Evolutionary conservation across 768 basidiomycete genomes (phyloP).

Genomic region (Trametes elegans): DNA sequence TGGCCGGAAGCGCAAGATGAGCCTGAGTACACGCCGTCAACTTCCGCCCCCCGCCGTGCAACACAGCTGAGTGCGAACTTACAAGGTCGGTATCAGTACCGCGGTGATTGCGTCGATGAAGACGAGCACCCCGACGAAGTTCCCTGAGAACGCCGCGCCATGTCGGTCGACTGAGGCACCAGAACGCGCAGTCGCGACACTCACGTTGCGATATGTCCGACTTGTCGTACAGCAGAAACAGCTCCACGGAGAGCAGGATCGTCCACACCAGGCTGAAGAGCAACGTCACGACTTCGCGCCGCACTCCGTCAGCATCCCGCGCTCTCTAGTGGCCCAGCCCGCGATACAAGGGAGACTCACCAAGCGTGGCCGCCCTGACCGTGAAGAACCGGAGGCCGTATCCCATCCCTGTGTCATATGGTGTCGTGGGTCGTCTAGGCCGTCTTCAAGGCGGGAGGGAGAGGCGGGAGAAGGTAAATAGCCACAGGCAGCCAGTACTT

Average conservation of each 20-base stretch:
- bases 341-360: conserved; percentile 19
- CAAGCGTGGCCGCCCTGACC: conserved; percentile 25
- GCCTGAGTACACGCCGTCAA: conserved; percentile 31
- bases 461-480: not conserved
- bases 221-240: conserved; percentile 46
- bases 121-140: conserved; percentile 46
- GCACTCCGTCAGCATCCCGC: not conserved
- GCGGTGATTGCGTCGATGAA: conserved; percentile 13
- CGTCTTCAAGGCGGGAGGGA: not conserved
- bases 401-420: conserved; percentile 22
- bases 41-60: not conserved
- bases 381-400: conserved; percentile 25
- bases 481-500: too few relatives aligned
- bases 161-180: not conserved
- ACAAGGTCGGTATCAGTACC: conserved; percentile 40
- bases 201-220: conserved; percentile 46
- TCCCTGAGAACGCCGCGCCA: conserved; percentile 32
- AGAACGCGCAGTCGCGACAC: conserved; percentile 19
- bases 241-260: conserved; percentile 43
- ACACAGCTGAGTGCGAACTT: conserved; percentile 21
- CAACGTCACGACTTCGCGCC: conserved; percentile 40
- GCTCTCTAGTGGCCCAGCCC: not conserved
- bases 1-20: conserved; percentile 45
- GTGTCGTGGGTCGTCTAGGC: not conserved
- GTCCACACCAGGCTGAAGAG: conserved; percentile 49